phyloP scores from a whole-genome alignment of 2,329 filamentous ascomycete genomes.

The Didymella pomorum region DNA sequence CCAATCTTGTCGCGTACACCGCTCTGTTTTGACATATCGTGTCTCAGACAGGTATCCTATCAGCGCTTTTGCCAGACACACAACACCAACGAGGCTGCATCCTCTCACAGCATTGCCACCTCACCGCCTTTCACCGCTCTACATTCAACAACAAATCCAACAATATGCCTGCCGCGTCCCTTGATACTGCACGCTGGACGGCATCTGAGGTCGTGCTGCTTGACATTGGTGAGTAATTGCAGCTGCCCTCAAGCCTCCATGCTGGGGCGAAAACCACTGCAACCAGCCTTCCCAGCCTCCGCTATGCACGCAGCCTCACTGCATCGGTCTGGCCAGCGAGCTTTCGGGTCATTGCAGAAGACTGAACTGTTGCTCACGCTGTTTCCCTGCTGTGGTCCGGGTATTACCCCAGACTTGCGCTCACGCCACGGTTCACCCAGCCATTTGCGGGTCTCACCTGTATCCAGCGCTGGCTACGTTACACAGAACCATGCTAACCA shows the following conservation, averaged over 20 bases:
- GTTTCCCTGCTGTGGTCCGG: constrained; percentile 27
- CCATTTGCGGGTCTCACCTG: constrained; percentile 30
- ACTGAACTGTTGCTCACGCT: constrained; percentile 18
- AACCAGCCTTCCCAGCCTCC: constrained; percentile 30
- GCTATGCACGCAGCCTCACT: constrained; percentile 26
- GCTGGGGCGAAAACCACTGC: constrained; percentile 26
- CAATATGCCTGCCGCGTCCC: constrained; percentile 39
- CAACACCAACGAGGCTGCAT: constrained; percentile 22
- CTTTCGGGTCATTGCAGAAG: constrained; percentile 23
- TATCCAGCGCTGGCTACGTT: constrained; percentile 28
- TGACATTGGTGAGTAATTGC: constrained; percentile 63
- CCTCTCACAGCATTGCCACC: constrained; percentile 36
- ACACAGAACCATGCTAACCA: constrained; percentile 37
- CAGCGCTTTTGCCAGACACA: constrained; percentile 38
- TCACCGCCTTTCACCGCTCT: constrained; percentile 48
- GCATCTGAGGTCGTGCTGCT: constrained; percentile 61
- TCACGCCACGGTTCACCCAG: constrained; percentile 38
- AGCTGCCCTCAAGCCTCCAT: constrained; percentile 26
- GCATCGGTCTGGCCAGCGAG: constrained; percentile 31
- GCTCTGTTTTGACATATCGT: constrained; percentile 38
- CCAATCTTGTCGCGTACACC: constrained; percentile 37
- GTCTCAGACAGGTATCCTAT: constrained; percentile 36
- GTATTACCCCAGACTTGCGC: constrained; percentile 41
- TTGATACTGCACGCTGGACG: constrained; percentile 43
- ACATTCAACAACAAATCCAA: constrained; percentile 24